Base-by-base conservation (phyloP, 148 eudicot species). In the Rhododendron ferrugineum region DNA sequence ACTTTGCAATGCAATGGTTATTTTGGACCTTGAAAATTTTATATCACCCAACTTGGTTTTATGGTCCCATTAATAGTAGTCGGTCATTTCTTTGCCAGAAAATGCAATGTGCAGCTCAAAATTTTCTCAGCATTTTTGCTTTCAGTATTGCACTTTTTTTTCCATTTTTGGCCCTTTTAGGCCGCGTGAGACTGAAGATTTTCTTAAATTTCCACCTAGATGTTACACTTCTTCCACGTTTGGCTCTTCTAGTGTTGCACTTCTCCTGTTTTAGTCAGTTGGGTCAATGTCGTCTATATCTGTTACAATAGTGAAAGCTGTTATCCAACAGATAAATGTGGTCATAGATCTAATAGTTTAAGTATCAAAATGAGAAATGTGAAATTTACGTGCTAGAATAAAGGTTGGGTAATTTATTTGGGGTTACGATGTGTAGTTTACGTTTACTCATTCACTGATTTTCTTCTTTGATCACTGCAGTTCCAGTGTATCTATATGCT, bases 401-500 rank as follows among this genome's bases (percentile, higher is more conserved):
- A 66, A n/a, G 72, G 72, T 26, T 66, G 72, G 72, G 28, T 66
- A 26, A 66, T 66, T 66, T 26, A 66, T 10, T 66, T 3, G 3
- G 32, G 32, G 15, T 66, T 66, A 66, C 15, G 73, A 26, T 66
- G 73, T 10, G 73, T 66, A 70, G 8, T 70, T 70, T 5, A 30
- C 40, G 50, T 20, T 20, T 79, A 15, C 26, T 26, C 30, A 42
- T 50, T 22, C 14, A 54, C 13, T 76, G 30, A 66, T 42, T 42
- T 68, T 50, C 78, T 40, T 46, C 22, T 64, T 54, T 14, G 28
- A 68, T 60, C 28, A 56, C 37, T 75, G 78, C 91, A 93, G 95
- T 92, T 79, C 94, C 94, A 66, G 94, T 92, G 18, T 92, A 88
- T 64, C 88, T 93, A 34, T 89, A 90, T 66, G 92, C 85, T 11